Evolutionary conservation across 225 moss, liverwort and hornwort species (phyloP).

Genomic region (Neckera pumila): DNA sequence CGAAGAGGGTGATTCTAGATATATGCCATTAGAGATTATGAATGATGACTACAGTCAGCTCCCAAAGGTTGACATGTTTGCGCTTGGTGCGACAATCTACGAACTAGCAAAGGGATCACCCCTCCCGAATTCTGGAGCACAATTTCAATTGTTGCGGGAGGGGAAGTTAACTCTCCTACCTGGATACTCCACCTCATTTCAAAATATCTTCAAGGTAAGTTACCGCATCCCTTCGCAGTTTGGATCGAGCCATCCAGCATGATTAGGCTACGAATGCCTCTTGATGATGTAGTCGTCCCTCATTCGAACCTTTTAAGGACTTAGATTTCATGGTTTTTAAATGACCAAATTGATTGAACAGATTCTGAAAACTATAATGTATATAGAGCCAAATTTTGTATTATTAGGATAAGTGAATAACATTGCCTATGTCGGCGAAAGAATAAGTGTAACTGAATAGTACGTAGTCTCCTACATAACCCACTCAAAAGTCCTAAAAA

Average conservation of each 20-base stretch:
- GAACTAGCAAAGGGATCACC: slow-evolving; percentile 84
- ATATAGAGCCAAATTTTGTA: not conserved
- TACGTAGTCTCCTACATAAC: not conserved
- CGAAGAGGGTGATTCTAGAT: slow-evolving; percentile 93
- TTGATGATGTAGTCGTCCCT: not conserved
- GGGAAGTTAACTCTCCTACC: slow-evolving; percentile 60
- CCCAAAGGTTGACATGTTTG: slow-evolving; percentile 85
- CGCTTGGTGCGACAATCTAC: slow-evolving; percentile 94
- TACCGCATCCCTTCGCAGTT: not conserved
- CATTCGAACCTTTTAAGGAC: not conserved
- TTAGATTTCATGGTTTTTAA: not conserved
- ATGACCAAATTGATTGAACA: not conserved
- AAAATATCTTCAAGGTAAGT: slow-evolving; percentile 56
- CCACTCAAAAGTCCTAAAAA: not conserved
- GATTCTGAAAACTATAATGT: not conserved
- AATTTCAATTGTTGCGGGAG: slow-evolving; percentile 69
- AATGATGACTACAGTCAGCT: slow-evolving; percentile 88
- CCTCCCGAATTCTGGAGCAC: slow-evolving; percentile 65
- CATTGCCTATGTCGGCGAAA: not conserved
- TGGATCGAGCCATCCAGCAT: not conserved
- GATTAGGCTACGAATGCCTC: not conserved
- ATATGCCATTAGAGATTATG: slow-evolving; percentile 75
- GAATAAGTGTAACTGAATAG: not conserved
- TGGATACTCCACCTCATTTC: slow-evolving; percentile 54
- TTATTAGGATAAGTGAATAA: not conserved